Conservation (phyloP, 257 asterid genomes). For the Solanum piurae region DNA sequence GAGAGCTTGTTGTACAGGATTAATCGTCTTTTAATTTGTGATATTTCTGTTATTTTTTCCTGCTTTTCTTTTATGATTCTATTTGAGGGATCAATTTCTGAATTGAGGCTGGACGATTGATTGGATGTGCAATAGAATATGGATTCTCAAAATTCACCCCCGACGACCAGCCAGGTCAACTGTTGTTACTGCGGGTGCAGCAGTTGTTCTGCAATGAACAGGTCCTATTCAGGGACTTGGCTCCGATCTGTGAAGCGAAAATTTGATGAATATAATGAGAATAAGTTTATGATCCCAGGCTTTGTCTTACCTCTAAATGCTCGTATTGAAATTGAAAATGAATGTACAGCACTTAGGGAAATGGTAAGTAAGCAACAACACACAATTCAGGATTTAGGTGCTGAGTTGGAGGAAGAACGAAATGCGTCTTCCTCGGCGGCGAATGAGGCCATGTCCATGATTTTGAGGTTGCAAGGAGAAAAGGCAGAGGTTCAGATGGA, state of each 20-base stretch:
- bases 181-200: constrained; percentile 79
- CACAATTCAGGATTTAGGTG: constrained; percentile 55
- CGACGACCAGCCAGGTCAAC: constrained; percentile 30
- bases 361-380: constrained; percentile 69
- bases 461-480: constrained; percentile 86
- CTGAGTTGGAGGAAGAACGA: constrained; percentile 93
- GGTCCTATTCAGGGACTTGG: constrained; percentile 43
- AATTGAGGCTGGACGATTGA: constrained; percentile 8
- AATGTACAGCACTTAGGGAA: constrained; percentile 72
- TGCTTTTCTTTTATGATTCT: not conserved
- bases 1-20: not conserved
- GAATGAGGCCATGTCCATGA: constrained; percentile 94
- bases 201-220: constrained; percentile 39
- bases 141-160: constrained; percentile 43
- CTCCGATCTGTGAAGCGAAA: constrained; percentile 67
- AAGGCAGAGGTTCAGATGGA: constrained; percentile 99
- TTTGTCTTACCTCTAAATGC: constrained; percentile 52
- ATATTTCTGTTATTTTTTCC: not conserved
- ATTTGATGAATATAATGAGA: constrained; percentile 42
- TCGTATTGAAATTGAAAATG: constrained; percentile 75
- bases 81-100: constrained; percentile 6
- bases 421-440: constrained; percentile 93
- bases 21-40: not conserved
- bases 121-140: constrained; percentile 25
- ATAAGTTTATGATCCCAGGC: constrained; percentile 33